Base-by-base conservation (phyloP, 1,284 basidiomycete species). In the Leccinum pseudoinsigne region DNA sequence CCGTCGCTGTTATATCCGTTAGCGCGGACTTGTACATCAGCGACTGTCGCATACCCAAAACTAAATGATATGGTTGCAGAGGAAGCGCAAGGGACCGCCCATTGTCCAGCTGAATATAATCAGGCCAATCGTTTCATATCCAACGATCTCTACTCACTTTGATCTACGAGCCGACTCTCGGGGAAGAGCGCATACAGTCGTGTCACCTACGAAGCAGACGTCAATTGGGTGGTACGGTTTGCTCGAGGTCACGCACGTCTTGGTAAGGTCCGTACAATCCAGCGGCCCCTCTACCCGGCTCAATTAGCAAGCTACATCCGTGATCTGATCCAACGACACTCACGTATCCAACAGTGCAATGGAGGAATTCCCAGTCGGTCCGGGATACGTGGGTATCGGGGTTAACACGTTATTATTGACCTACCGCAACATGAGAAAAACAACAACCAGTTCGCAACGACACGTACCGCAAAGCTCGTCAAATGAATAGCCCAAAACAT, bases 221-320 rank as follows among this genome's bases (percentile, higher is more conserved):
- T 63, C 10, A 64, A 64, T 55, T 57, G n/a, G 11, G 61, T 38
- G 38, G 40, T 53, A 58, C 18, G 51, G 21, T 59, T 34, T 64
- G 40, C 11, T 58, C 51, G 26, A 50, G 53, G 40, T 57, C 4
- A 71, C 85, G 65, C 68, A 91, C 90, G 76, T 94, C 93, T 73
- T 87, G 84, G 69, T 87, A 88, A 9, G 94, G 92, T 1, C 93
- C 94, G 70, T 87, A 91, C 54, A 96, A 85, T 3, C 93, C 93
- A 57, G 85, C 78, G 12, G 88, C 84, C 16, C 94, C 94, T 59
- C 91, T 93, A 66, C 53, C 51, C 64, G 62, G 51, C 12, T 57
- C 63, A 12, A 40, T 62, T 42, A 68, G 55, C 11, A 26, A 21
- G 47, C 42, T 34, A 57, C 28, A 59, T 31, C 28, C 42, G 55